phyloP scores from a whole-genome alignment of 768 basidiomycete genomes.

The Boletus vermiculosoides region DNA sequence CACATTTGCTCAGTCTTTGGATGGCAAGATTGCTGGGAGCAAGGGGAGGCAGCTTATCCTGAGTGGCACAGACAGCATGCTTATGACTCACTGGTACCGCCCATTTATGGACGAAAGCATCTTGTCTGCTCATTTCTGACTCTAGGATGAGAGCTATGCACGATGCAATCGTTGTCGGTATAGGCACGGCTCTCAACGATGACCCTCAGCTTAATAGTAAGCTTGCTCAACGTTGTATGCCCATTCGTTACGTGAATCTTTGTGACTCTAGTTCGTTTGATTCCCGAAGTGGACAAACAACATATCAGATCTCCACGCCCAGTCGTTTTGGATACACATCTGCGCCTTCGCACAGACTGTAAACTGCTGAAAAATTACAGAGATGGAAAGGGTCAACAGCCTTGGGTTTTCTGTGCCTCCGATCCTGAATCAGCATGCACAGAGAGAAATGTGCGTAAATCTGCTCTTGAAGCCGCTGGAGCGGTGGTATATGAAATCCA shows the following conservation, averaged over 20 bases:
- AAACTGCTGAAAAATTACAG: conserved; percentile 69
- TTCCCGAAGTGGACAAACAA: conserved; percentile 41
- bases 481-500: conserved; percentile 60
- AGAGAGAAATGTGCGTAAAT: conserved; percentile 35
- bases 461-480: conserved; percentile 59
- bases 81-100: conserved; percentile 88
- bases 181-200: conserved; percentile 88
- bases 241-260: not conserved
- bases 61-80: conserved; percentile 83
- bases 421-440: not conserved
- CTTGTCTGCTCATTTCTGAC: conserved; percentile 1
- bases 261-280: conserved; percentile 47
- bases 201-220: conserved; percentile 92
- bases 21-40: conserved; percentile 83
- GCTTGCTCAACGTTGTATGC: conserved; percentile 21
- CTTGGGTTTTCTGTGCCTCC: conserved; percentile 65
- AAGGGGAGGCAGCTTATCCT: conserved; percentile 74
- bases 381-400: conserved; percentile 57
- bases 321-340: conserved; percentile 74
- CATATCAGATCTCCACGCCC: conserved; percentile 66
- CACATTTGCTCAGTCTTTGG: conserved; percentile 83
- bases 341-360: conserved; percentile 64
- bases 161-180: conserved; percentile 88
- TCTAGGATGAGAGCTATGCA: conserved; percentile 88
- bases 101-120: not conserved